Base-by-base conservation (phyloP, 345 rosid species). In the Gossypium arboreum region DNA sequence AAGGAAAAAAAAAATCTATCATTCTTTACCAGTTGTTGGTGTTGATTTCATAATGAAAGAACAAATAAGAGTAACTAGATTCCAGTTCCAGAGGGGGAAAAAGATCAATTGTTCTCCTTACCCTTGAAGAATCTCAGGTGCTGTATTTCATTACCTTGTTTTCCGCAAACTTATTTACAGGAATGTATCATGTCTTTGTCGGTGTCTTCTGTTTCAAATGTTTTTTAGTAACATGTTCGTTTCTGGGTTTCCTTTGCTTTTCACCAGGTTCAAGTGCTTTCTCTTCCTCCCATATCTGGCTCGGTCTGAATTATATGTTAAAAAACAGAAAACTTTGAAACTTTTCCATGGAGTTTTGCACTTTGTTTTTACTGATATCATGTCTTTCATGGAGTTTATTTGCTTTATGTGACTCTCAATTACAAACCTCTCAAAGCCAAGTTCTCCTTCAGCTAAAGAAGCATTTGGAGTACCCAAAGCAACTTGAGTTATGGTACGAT, bases 381-480 rank as follows among this genome's bases (percentile, higher is more conserved):
- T 78, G 80, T 55, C 75, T 87, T 78, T 79, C 85, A n/a, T 87
- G 90, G 86, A 62, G 60, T 57, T 48, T 84, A 68, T 78, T 76
- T 75, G 64, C 84, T 22, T 79, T 77, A 59, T 76, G 70, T 55
- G 81, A 87, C 65, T 85, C 88, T 72, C 88, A 83, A 77, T 79
- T 91, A 45, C 96, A 87, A 39, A 73, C 79, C 80, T 83, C 88
- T 71, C 93, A 92, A 78, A 75, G 82, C 34, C 94, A 88, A 66
- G 88, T 85, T 54, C 81, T 95, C 34, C 83, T 85, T 39, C 99
- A 92, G 83, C 73, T 95, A 41, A 87, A 91, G 85, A 91, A 87
- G 79, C 97, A 95, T 76, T 81, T 95, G 54, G 96, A 92, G 84
- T 89, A 85, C 82, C 99, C 99, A 48, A 73, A 85, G 71, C 80